phyloP scores from a whole-genome alignment of 1,284 basidiomycete genomes.

The Malassezia restricta region DNA sequence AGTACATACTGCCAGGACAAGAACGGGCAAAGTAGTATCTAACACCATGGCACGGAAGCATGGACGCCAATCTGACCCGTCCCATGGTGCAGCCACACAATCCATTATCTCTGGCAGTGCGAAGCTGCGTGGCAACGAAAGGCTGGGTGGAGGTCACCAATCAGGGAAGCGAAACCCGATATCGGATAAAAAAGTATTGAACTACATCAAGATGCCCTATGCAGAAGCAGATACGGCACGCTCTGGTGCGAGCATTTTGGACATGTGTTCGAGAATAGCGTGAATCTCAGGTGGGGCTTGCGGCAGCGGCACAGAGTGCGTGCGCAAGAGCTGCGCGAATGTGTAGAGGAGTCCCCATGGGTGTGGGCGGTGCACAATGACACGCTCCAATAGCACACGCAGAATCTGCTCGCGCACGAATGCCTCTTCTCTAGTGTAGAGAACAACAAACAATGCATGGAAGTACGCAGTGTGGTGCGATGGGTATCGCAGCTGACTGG shows the following conservation, averaged over 20 bases:
- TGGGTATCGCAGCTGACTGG: slow-evolving; percentile 68
- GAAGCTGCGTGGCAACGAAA: background rate
- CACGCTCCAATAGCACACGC: slow-evolving; percentile 78
- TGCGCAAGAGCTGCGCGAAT: slow-evolving; percentile 70
- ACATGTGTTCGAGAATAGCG: slow-evolving; percentile 38
- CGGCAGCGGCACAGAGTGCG: slow-evolving; percentile 23
- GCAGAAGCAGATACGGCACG: background rate
- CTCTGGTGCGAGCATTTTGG: slow-evolving; percentile 16
- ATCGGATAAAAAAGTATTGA: background rate
- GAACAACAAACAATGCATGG: slow-evolving; percentile 70
- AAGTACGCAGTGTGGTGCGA: slow-evolving; percentile 56
- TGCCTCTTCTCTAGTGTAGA: slow-evolving; percentile 63
- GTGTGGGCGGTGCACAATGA: slow-evolving; percentile 84
- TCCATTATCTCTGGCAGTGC: background rate
- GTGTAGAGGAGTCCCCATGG: slow-evolving; percentile 92
- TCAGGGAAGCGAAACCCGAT: background rate
- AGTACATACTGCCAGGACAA: background rate
- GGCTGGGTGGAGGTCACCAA: background rate
- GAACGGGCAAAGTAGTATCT: slow-evolving; percentile 2
- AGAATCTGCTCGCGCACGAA: slow-evolving; percentile 79
- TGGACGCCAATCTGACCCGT: slow-evolving; percentile 6
- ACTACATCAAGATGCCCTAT: background rate
- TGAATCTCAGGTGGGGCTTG: slow-evolving; percentile 40
- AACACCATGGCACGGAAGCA: slow-evolving; percentile 3
- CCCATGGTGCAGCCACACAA: background rate